These are phyloP conservation scores for Melanogaster broomeanus DNA, from an alignment of 768 basidiomycete species.

Conservation along the genomic window DNA sequence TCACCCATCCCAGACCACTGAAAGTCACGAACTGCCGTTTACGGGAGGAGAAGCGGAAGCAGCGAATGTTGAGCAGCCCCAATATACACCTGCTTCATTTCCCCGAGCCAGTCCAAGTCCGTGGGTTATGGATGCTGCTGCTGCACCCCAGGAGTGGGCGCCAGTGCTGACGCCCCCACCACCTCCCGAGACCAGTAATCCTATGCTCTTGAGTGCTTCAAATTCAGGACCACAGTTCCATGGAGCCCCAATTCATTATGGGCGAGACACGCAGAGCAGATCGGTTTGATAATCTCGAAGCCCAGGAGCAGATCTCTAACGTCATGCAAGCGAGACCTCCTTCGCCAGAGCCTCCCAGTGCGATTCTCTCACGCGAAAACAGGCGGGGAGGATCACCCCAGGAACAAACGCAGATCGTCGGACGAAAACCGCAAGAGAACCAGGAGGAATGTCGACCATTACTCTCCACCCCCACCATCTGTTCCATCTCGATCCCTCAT, in stretches of 20 bases:
- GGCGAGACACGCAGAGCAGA: neutral
- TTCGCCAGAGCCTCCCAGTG: constrained; percentile 10
- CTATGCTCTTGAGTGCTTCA: constrained; percentile 9
- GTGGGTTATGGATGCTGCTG: constrained; percentile 11
- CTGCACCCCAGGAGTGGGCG: constrained; percentile 5
- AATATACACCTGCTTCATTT: neutral
- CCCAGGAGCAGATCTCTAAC: neutral
- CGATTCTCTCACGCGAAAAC: constrained; percentile 1
- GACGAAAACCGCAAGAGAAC: constrained; percentile 12
- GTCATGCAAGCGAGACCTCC: neutral
- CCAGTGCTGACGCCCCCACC: neutral
- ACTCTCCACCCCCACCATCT: constrained; percentile 17
- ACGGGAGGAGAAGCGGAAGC: neutral
- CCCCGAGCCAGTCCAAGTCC: constrained; percentile 1
- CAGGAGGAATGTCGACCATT: constrained; percentile 4
- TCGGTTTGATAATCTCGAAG: neutral
- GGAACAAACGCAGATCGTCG: constrained; percentile 2
- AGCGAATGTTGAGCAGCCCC: neutral
- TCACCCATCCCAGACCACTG: neutral
- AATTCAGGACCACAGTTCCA: constrained; percentile 9
- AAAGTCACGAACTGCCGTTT: neutral
- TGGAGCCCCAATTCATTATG: neutral
- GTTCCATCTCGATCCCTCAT: neutral
- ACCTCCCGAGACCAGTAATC: constrained; percentile 5
- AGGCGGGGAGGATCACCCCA: constrained; percentile 10